phyloP scores from a whole-genome alignment of 2,329 filamentous ascomycete species.

The Paradendryphiella salina region DNA sequence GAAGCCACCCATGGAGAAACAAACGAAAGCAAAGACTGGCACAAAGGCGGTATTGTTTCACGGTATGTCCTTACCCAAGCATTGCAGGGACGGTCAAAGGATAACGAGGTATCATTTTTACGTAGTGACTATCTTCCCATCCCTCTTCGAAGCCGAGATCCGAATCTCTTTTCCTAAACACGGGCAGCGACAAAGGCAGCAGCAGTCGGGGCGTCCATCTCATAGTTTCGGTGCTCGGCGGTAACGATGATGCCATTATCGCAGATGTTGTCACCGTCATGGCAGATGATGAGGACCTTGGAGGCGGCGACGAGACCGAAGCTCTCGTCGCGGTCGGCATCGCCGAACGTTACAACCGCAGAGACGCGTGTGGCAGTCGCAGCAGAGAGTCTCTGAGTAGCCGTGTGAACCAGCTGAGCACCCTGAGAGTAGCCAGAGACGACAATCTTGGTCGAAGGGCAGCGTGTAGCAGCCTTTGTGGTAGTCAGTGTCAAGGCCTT shows the following conservation, averaged over 20 bases:
- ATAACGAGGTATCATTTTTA: too few species aligned
- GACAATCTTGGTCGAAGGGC: conserved; percentile 38
- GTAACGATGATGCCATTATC: conserved; percentile 33
- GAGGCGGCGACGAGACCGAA: conserved; percentile 35
- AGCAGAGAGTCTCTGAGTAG: conserved; percentile 39
- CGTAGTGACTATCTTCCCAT: too few species aligned
- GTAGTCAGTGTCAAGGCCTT: background rate
- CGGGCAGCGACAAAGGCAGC: conserved; percentile 28
- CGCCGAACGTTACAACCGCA: conserved; percentile 45
- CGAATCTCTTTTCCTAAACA: conserved; percentile 3
- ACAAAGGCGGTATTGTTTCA: too few species aligned
- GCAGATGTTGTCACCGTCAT: conserved; percentile 44
- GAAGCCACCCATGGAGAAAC: too few species aligned
- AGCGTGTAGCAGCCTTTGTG: conserved; percentile 24
- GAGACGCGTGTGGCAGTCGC: conserved; percentile 26
- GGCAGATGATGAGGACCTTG: conserved; percentile 45
- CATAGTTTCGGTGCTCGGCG: conserved; percentile 29
- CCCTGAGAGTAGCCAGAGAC: conserved; percentile 45
- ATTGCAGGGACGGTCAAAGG: too few species aligned
- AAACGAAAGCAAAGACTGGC: too few species aligned
- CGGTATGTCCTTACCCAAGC: too few species aligned
- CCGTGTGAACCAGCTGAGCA: conserved; percentile 52
- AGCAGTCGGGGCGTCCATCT: conserved; percentile 30
- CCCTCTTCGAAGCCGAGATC: too few species aligned
- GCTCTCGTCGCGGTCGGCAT: conserved; percentile 40